phyloP scores from a whole-genome alignment of 2,329 filamentous ascomycete species.

The Talaromyces sp. region DNA sequence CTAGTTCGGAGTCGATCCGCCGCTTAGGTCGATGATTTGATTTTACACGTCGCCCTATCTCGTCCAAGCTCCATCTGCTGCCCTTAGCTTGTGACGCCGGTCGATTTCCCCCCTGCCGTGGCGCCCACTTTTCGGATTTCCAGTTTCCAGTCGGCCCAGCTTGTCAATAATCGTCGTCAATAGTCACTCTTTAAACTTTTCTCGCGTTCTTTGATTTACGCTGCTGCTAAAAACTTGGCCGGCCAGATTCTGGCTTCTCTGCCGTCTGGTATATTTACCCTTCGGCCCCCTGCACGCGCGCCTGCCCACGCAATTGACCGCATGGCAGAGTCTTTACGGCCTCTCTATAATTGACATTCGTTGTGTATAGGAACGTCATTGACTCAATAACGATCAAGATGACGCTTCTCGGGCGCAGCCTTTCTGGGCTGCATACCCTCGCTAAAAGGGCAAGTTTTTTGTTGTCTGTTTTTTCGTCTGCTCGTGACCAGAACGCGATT shows the following conservation, averaged over 20 bases:
- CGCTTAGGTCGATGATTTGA: background rate
- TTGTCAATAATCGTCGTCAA: background rate
- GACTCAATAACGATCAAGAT: background rate
- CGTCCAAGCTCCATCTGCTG: background rate
- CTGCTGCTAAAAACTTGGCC: background rate
- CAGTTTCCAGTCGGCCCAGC: background rate
- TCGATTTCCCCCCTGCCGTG: background rate
- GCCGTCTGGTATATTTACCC: background rate
- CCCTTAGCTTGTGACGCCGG: background rate
- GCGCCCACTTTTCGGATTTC: background rate
- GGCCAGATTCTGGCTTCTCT: background rate
- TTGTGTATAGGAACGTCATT: background rate
- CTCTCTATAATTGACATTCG: background rate
- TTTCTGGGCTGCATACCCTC: conserved; percentile 1
- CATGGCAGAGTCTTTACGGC: background rate
- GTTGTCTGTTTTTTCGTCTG: background rate
- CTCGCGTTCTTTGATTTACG: background rate
- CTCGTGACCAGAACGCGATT: background rate
- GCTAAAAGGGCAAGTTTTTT: background rate
- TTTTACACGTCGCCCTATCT: background rate
- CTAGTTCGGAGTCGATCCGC: background rate
- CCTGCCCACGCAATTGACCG: background rate
- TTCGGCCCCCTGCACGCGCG: background rate
- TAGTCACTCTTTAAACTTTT: background rate
- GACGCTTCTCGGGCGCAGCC: conserved; percentile 7